Conservation (phyloP, 2,329 filamentous ascomycete species). For the Sporothrix brunneoviolacea region DNA sequence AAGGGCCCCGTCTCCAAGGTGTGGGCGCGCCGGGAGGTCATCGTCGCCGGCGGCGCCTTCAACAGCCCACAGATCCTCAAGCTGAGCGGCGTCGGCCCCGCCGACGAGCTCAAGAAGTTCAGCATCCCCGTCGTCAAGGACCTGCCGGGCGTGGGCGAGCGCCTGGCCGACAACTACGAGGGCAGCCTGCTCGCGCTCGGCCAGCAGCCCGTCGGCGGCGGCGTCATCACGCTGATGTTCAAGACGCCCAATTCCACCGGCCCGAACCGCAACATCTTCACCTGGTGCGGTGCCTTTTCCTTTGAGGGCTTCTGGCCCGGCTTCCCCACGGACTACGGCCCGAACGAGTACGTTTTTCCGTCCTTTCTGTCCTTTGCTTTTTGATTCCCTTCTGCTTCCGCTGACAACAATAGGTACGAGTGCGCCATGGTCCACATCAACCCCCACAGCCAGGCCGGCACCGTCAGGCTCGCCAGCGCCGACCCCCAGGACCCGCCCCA, state of each 20-base stretch:
- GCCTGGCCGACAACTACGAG: constrained; percentile 51
- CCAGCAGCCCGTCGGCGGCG: constrained; percentile 16
- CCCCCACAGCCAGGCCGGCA: constrained; percentile 38
- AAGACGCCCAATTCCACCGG: constrained; percentile 13
- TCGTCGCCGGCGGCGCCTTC: constrained; percentile 41
- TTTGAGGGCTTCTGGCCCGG: constrained; percentile 22
- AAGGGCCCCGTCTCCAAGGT: constrained; percentile 20
- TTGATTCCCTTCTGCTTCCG: too few species aligned
- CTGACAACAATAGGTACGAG: too few species aligned
- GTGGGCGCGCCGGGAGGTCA: constrained; percentile 37
- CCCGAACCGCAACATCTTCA: constrained; percentile 18
- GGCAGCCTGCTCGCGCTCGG: constrained; percentile 23
- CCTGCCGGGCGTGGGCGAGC: constrained; percentile 56
- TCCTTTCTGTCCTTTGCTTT: not conserved
- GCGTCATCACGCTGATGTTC: constrained; percentile 16
- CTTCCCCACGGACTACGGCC: constrained; percentile 17
- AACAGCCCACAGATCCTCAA: constrained; percentile 42
- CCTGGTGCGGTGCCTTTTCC: constrained; percentile 17
- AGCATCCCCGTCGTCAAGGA: constrained; percentile 26
- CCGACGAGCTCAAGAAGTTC: constrained; percentile 30
- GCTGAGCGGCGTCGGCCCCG: constrained; percentile 38
- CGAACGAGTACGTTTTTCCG: constrained; percentile 13
- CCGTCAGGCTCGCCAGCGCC: constrained; percentile 51
- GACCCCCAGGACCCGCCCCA: constrained; percentile 58
- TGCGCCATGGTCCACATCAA: constrained; percentile 18